Conservation (phyloP, 2,329 filamentous ascomycete species). For the Didymella sp. region DNA sequence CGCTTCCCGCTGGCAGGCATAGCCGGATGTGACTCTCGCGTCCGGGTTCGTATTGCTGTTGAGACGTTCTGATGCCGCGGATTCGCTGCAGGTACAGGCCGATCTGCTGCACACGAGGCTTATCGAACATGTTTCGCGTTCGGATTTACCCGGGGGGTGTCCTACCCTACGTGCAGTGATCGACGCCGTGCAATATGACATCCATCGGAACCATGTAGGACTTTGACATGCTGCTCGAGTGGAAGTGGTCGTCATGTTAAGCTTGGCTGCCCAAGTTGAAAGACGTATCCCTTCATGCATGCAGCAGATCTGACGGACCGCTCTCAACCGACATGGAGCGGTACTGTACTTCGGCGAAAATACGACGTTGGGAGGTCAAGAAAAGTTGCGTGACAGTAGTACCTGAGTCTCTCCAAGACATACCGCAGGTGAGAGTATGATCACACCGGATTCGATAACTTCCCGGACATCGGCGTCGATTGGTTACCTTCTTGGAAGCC, state of each 20-base stretch:
- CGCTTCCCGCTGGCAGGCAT: not conserved
- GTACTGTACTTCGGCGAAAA: not conserved
- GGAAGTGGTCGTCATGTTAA: not conserved
- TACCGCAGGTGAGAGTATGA: not conserved
- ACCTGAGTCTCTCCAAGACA: not conserved
- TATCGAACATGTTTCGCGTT: constrained; percentile 4
- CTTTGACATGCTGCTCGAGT: not conserved
- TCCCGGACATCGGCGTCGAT: not conserved
- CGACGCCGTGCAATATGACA: not conserved
- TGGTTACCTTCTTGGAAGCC: not conserved
- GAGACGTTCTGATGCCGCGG: not conserved
- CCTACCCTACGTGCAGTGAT: not conserved
- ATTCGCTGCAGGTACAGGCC: constrained; percentile 8
- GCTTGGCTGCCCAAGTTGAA: not conserved
- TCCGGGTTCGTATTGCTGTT: not conserved
- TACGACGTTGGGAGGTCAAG: no score
- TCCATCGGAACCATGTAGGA: not conserved
- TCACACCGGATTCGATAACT: no score
- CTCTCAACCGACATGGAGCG: not conserved
- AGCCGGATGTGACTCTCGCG: not conserved
- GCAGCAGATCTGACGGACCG: not conserved
- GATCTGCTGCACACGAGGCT: not conserved
- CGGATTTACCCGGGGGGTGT: constrained; percentile 3
- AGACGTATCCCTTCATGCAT: not conserved
- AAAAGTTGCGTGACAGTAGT: not conserved